phyloP scores from a whole-genome alignment of 2,329 filamentous ascomycete species.

The Ophiostoma sp. region DNA sequence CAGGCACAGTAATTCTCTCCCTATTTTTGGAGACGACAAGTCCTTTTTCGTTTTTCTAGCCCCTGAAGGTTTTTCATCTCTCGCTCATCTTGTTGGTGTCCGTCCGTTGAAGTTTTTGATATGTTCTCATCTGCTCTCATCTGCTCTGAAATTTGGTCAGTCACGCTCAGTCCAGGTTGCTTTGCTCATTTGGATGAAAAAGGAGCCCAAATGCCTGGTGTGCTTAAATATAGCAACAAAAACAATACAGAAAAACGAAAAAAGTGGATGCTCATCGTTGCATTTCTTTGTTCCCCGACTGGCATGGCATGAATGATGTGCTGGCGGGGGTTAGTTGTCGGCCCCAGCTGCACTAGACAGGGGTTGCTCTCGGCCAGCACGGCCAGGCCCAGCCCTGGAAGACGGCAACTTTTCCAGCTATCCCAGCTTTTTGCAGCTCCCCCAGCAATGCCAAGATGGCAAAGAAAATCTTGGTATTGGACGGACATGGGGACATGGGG shows the following conservation, averaged over 20 bases:
- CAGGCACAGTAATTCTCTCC: neutral
- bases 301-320: neutral
- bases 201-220: conserved; percentile 6
- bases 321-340: conserved; percentile 8
- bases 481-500: neutral
- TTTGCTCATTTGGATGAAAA: neutral
- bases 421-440: neutral
- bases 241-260: neutral
- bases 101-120: neutral
- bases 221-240: conserved; percentile 25
- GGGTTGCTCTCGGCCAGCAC: neutral
- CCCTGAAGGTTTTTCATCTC: neutral
- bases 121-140: neutral
- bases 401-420: neutral
- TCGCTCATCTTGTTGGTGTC: neutral
- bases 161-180: neutral
- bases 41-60: neutral
- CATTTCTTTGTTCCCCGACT: neutral
- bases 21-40: neutral
- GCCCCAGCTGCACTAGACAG: conserved; percentile 18
- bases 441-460: neutral
- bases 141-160: neutral
- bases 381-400: neutral
- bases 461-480: neutral
- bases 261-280: neutral